These are phyloP conservation scores for Colletotrichum phormii DNA, from an alignment of 2,329 filamentous ascomycete genomes.

Conservation along the genomic window DNA sequence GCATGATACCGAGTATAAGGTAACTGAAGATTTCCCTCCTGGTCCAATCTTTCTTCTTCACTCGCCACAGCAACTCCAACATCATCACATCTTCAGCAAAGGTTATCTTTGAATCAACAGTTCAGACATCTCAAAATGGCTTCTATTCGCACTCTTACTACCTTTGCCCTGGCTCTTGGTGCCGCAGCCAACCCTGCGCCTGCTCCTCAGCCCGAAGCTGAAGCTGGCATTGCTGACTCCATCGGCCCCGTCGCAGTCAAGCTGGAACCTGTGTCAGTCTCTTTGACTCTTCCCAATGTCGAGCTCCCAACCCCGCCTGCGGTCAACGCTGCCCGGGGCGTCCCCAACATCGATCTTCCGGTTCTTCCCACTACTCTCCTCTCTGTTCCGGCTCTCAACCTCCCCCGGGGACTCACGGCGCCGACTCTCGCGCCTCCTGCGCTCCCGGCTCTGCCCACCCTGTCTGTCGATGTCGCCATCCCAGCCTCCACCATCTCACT, in stretches of 20 bases:
- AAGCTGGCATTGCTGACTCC: not conserved
- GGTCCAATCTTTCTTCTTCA: not conserved
- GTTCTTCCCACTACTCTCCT: not conserved
- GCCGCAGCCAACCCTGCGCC: slow-evolving; percentile 14
- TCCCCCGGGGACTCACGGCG: not conserved
- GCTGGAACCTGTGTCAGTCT: not conserved
- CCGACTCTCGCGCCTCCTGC: not conserved
- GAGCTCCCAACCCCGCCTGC: not conserved
- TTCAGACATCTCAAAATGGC: slow-evolving; percentile 12
- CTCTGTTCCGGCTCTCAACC: not conserved
- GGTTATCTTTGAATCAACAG: not conserved
- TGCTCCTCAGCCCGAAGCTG: not conserved
- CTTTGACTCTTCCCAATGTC: not conserved
- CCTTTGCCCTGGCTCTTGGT: slow-evolving; percentile 7
- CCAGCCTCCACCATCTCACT: not conserved
- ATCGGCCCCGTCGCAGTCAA: not conserved
- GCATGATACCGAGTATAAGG: not conserved
- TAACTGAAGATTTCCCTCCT: not conserved
- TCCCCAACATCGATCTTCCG: not conserved
- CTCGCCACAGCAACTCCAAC: not conserved
- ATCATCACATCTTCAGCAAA: not conserved
- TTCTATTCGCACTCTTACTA: slow-evolving; percentile 8
- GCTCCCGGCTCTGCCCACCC: not conserved
- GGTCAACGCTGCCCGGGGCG: not conserved
- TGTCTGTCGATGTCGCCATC: not conserved